phyloP scores from a whole-genome alignment of 768 basidiomycete genomes.

The Hydnomerulius pinastri region DNA sequence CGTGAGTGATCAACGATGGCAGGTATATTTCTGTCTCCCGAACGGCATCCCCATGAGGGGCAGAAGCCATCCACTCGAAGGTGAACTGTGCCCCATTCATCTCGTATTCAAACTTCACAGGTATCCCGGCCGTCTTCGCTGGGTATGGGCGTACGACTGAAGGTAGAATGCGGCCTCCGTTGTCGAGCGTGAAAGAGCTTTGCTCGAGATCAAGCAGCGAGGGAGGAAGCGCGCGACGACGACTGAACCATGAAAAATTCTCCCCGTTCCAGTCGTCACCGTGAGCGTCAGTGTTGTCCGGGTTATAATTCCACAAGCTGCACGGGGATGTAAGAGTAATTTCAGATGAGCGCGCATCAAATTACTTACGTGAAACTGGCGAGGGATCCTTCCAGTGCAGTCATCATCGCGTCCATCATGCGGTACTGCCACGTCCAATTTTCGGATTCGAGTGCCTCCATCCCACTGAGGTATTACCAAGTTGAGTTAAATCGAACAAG shows the following conservation, averaged over 20 bases:
- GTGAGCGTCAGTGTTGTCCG: constrained; percentile 70
- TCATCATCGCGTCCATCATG: constrained; percentile 95
- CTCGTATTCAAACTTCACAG: constrained; percentile 73
- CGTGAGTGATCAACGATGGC: constrained; percentile 61
- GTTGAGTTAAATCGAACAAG: neutral
- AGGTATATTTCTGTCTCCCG: constrained; percentile 83
- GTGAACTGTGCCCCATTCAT: constrained; percentile 68
- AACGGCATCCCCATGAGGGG: constrained; percentile 33
- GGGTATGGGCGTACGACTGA: constrained; percentile 89
- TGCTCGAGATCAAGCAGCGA: constrained; percentile 61
- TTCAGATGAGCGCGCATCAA: neutral
- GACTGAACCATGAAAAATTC: constrained; percentile 94
- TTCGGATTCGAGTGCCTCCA: constrained; percentile 69
- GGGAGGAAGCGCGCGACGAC: constrained; percentile 54
- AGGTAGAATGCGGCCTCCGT: constrained; percentile 75
- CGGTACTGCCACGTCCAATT: constrained; percentile 81
- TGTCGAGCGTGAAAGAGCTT: constrained; percentile 70
- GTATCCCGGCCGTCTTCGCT: constrained; percentile 86
- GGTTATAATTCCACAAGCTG: constrained; percentile 96
- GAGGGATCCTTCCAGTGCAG: constrained; percentile 73
- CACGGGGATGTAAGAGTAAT: neutral
- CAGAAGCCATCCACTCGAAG: constrained; percentile 60
- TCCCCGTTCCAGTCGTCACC: constrained; percentile 97
- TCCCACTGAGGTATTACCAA: constrained; percentile 46
- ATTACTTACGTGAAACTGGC: constrained; percentile 82